Percentiles rank a stretch among this genome's conserved stretches.
phyloP scores from a whole-genome alignment of 1,284 basidiomycete genomes.

The Phellinidium pouzarii region DNA sequence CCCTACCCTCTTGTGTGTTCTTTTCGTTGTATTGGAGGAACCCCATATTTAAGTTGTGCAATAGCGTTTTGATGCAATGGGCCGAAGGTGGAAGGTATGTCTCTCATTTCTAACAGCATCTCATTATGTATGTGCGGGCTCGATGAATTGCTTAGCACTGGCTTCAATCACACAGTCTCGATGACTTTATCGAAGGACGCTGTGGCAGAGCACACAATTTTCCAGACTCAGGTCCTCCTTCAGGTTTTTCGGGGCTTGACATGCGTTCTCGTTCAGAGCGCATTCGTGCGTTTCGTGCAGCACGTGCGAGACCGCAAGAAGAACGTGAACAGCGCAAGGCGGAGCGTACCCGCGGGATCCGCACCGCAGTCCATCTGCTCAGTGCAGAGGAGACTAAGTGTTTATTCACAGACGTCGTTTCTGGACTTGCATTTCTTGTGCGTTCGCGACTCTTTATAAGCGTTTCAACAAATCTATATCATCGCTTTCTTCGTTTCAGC shows the following conservation, averaged over 20 bases:
- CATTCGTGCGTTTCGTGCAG: slow-evolving; percentile 68
- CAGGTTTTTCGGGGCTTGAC: slow-evolving; percentile 17
- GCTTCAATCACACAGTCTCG: slow-evolving; percentile 43
- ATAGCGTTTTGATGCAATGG: slow-evolving; percentile 87
- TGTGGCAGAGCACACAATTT: slow-evolving; percentile 37
- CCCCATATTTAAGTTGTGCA: slow-evolving; percentile 2
- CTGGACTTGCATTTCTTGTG: slow-evolving; percentile 77
- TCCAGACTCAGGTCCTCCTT: slow-evolving; percentile 22
- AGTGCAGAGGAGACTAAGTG: slow-evolving; percentile 75
- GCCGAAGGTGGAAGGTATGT: slow-evolving; percentile 72
- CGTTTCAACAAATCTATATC: background rate
- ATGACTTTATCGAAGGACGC: slow-evolving; percentile 78
- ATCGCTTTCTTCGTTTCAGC: slow-evolving; percentile 37
- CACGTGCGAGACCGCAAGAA: slow-evolving; percentile 54
- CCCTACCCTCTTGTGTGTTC: slow-evolving; percentile 67
- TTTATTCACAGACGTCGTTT: slow-evolving; percentile 72
- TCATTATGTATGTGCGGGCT: background rate
- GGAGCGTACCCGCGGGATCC: slow-evolving; percentile 41
- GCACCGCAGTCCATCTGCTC: slow-evolving; percentile 71
- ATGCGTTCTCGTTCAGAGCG: slow-evolving; percentile 58
- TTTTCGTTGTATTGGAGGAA: slow-evolving; percentile 22
- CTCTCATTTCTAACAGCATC: background rate
- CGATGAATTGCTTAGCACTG: background rate
- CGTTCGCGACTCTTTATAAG: slow-evolving; percentile 24
- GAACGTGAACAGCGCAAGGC: slow-evolving; percentile 53